Percentiles rank a stretch among this genome's conserved stretches.
phyloP scores from a whole-genome alignment of 345 rosid species.

The Laguncularia racemosa region DNA sequence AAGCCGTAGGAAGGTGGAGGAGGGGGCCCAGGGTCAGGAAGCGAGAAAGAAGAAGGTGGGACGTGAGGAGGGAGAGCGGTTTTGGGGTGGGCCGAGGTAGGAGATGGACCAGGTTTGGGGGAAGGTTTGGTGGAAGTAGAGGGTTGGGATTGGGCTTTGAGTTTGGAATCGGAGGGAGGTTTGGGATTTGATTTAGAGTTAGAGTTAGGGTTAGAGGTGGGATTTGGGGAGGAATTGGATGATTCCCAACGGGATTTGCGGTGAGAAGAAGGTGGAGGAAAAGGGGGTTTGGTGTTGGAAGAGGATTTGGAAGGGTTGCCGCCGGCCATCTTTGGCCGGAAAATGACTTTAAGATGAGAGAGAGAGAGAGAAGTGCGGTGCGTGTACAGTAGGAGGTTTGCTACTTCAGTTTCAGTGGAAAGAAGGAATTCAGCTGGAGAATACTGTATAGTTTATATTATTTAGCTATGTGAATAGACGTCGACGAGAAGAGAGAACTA shows the following conservation, averaged over 20 bases:
- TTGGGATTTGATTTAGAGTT: not conserved
- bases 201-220: slow-evolving; percentile 20
- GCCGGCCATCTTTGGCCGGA: slow-evolving; percentile 36
- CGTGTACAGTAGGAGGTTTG: too few species aligned
- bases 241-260: slow-evolving; percentile 63
- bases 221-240: slow-evolving; percentile 13
- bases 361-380: too few species aligned
- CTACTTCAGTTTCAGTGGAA: too few species aligned
- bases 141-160: slow-evolving; percentile 27
- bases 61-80: slow-evolving; percentile 16
- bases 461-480: too few species aligned
- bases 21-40: slow-evolving; percentile 66
- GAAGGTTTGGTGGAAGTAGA: slow-evolving; percentile 15
- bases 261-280: slow-evolving; percentile 21
- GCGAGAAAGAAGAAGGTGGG: slow-evolving; percentile 18
- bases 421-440: too few species aligned
- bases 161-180: slow-evolving; percentile 19
- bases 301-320: slow-evolving; percentile 39
- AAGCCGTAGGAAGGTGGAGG: slow-evolving; percentile 83
- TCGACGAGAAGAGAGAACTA: too few species aligned
- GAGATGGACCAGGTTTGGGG: slow-evolving; percentile 10
- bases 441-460: too few species aligned
- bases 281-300: slow-evolving; percentile 16
- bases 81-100: slow-evolving; percentile 36
- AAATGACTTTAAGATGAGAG: too few species aligned